Evolutionary conservation across 1,139 yeast species (phyloP).

Genomic region (Lodderomyces margitis): DNA sequence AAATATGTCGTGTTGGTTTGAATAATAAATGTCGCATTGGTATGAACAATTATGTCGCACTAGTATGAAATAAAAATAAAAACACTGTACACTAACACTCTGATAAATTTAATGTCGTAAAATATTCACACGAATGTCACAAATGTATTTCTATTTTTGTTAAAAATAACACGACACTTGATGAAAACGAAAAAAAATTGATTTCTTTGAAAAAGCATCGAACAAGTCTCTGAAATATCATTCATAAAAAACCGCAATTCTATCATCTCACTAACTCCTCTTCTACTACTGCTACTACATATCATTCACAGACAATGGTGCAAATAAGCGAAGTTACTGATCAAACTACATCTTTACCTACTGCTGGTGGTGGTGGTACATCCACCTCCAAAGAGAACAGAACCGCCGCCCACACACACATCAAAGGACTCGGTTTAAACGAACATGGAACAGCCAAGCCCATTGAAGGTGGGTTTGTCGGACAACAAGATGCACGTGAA

Average conservation of each 20-base stretch:
- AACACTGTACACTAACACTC: too few species aligned
- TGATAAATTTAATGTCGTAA: too few species aligned
- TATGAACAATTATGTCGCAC: slow-evolving; percentile 1
- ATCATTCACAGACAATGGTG: too few species aligned
- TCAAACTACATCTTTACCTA: slow-evolving; percentile 19
- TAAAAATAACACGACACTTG: too few species aligned
- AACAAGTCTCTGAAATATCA: too few species aligned
- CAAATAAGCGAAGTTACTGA: slow-evolving; percentile 83
- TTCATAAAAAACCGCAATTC: background rate
- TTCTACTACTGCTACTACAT: too few species aligned
- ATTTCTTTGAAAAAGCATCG: too few species aligned
- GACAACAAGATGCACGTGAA: slow-evolving; percentile 92
- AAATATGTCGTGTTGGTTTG: background rate
- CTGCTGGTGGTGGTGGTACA: too few species aligned
- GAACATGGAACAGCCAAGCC: slow-evolving; percentile 84
- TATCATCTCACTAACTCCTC: background rate
- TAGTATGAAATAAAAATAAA: background rate
- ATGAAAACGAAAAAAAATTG: too few species aligned
- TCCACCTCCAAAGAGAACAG: slow-evolving; percentile 53
- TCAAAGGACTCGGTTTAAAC: slow-evolving; percentile 91
- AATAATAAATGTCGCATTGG: background rate
- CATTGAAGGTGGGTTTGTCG: slow-evolving; percentile 93
- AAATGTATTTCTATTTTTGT: too few species aligned
- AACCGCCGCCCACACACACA: slow-evolving; percentile 97
- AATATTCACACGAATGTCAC: too few species aligned